Conservation (phyloP, 108 stramenopile species). For the Asterionellopsis glacialis region DNA sequence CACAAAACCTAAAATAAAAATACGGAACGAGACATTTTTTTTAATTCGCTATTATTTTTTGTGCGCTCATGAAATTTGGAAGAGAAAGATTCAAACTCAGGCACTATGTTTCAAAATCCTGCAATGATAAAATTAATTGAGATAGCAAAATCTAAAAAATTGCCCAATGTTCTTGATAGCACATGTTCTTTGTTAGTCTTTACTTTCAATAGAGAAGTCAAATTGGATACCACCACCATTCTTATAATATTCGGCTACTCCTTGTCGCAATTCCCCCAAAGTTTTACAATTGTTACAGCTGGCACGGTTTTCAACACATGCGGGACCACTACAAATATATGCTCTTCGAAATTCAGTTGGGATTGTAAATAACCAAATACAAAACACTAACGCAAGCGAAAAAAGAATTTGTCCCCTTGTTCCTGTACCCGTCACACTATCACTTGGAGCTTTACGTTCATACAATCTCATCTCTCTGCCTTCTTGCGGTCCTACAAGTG, state of each 20-base stretch:
- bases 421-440: no score
- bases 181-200: background rate
- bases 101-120: no score
- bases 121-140: no score
- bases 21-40: no score
- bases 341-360: slow-evolving; percentile 42
- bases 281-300: slow-evolving; percentile 19
- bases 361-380: slow-evolving; percentile 41
- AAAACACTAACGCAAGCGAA: slow-evolving; percentile 14
- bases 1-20: background rate
- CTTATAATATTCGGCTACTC: slow-evolving; percentile 15
- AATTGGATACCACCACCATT: slow-evolving; percentile 7
- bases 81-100: no score
- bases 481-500: no score
- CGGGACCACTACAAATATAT: slow-evolving; percentile 12
- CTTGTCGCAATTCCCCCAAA: slow-evolving; percentile 13
- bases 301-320: background rate
- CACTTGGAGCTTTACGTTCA: no score
- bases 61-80: no score
- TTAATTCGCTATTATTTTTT: no score
- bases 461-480: no score
- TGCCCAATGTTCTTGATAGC: no score
- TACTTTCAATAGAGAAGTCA: slow-evolving; percentile 6
- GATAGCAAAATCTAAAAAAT: no score
- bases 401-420: slow-evolving; percentile 18